A percentile compares a stretch with the other conserved stretches of the same genome.
Evolutionary conservation across 192 early-diverging fungal species (phyloP).

Genomic region (Neocallimastix lanati): DNA sequence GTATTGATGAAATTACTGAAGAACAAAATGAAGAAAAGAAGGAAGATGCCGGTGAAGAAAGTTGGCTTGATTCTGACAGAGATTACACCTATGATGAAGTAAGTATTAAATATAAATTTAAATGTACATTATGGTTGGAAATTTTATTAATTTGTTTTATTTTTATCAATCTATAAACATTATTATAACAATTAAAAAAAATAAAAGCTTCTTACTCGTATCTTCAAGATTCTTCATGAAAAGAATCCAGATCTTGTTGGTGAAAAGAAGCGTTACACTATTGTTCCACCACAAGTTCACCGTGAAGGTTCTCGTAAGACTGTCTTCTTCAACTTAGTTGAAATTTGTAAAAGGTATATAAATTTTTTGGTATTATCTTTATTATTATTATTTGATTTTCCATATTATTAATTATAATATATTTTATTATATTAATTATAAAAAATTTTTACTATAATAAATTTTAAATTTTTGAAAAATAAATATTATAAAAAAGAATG

Average conservation of each 20-base stretch:
- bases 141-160: too few species aligned
- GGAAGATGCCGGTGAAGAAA: constrained; percentile 3
- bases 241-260: constrained; percentile 87
- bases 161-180: too few species aligned
- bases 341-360: constrained; percentile 75
- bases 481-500: too few species aligned
- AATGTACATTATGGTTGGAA: too few species aligned
- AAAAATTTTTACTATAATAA: too few species aligned
- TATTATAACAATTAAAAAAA: too few species aligned
- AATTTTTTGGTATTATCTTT: too few species aligned
- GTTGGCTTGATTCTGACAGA: constrained; percentile 73
- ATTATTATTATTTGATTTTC: too few species aligned
- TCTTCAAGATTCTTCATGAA: constrained; percentile 74
- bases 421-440: too few species aligned
- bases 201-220: constrained; percentile 72
- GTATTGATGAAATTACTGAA: constrained; percentile 4
- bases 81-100: constrained; percentile 89
- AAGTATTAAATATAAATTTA: too few species aligned
- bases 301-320: constrained; percentile 93
- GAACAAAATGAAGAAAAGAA: constrained; percentile 1
- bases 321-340: constrained; percentile 85
- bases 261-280: constrained; percentile 84
- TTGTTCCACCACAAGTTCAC: constrained; percentile 76
- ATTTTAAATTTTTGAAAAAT: too few species aligned
- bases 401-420: too few species aligned